Base-by-base conservation (phyloP, 768 basidiomycete species). In the Dacryopinax spathularia region DNA sequence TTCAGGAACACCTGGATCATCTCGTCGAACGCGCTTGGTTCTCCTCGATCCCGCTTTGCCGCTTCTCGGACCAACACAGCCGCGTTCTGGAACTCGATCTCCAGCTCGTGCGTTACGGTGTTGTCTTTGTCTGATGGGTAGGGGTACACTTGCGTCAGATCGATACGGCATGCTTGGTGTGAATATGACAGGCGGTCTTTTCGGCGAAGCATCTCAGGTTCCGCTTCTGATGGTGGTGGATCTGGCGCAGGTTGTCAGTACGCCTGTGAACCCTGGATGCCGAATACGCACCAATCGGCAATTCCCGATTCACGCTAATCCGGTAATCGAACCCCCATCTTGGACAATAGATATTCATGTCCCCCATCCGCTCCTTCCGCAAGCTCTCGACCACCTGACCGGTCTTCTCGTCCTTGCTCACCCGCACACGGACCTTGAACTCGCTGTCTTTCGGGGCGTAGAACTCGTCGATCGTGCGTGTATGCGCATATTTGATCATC, bases 101-200 rank as follows among this genome's bases (percentile, higher is more conserved):
- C 96, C 18, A 99, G 79, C 72, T 99, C 95, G 71, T 94, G 68
- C 2, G 60, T 59, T 33, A 61, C 61, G 63, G 60, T 29, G 34
- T n/a, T 61, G 56, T 35, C 37, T 25, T 37, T 25, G 18, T 27
- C 6, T 27, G 34, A 61, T 34, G 22, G 61, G n/a, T 18, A 64
- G 9, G 65, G 62, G 15, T 60, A 83, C 59, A 98, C 95, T 74
- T 94, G 91, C 0, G 96, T 98, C 60, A 99, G 80, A 76, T 99
- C 96, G 66, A 99, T 86, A 67, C 79, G 81, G 72, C 92, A 94
- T 67, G 95, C 86, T 73, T 97, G 93, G 73, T 99, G 96, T 2
- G 85, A 77, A 73, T 99, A 99, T 70, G 89, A 88, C 72, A 97
- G 79, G 44, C 96, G 81, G 75, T 99, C 91, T 76, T 96, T 99